These are phyloP conservation scores for Venturiaceae sp. DNA, from an alignment of 2,329 filamentous ascomycete species.

Conservation along the genomic window DNA sequence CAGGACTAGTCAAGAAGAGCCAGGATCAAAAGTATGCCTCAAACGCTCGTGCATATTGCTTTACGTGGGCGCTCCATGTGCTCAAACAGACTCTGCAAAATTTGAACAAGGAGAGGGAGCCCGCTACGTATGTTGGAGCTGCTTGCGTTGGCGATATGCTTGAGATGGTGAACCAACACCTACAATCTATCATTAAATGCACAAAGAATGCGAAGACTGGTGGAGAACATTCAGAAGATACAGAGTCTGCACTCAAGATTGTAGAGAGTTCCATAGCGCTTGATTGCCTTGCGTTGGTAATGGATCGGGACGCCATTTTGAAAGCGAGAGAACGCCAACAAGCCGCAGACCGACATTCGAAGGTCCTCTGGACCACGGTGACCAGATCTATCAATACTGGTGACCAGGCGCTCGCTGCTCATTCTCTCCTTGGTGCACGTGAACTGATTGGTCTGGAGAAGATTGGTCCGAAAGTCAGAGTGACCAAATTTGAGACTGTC, in stretches of 20 bases:
- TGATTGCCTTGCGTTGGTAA: slow-evolving; percentile 60
- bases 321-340: slow-evolving; percentile 52
- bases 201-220: slow-evolving; percentile 19
- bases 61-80: slow-evolving; percentile 17
- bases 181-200: slow-evolving; percentile 23
- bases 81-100: slow-evolving; percentile 23
- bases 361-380: slow-evolving; percentile 70
- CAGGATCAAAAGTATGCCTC: slow-evolving; percentile 33
- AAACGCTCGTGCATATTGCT: not conserved
- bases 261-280: slow-evolving; percentile 58
- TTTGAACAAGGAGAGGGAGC: slow-evolving; percentile 22
- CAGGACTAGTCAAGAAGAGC: slow-evolving; percentile 61
- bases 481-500: slow-evolving; percentile 43
- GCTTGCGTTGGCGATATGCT: slow-evolving; percentile 46
- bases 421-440: slow-evolving; percentile 60
- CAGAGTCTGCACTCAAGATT: slow-evolving; percentile 49
- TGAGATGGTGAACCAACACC: slow-evolving; percentile 55
- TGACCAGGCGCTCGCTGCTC: slow-evolving; percentile 62
- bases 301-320: slow-evolving; percentile 56
- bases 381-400: slow-evolving; percentile 57
- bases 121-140: slow-evolving; percentile 27
- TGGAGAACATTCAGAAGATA: slow-evolving; percentile 20
- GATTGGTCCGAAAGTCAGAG: slow-evolving; percentile 38
- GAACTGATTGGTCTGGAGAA: slow-evolving; percentile 67
- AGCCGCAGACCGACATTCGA: slow-evolving; percentile 59